These are phyloP conservation scores for Suillus brevipes DNA, from an alignment of 768 basidiomycete species.

Conservation along the genomic window DNA sequence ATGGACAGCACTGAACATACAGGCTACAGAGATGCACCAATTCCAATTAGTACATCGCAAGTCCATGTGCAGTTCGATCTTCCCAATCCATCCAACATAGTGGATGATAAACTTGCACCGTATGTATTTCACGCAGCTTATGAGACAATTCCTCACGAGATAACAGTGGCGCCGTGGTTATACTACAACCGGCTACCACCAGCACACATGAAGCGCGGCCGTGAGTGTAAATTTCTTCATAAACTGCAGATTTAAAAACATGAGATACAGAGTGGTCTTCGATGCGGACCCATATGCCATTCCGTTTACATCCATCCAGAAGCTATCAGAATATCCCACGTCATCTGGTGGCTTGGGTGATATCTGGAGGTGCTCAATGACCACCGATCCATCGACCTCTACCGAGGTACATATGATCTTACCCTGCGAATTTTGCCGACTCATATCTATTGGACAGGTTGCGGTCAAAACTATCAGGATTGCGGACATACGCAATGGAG, in stretches of 20 bases:
- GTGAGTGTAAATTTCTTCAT: not conserved
- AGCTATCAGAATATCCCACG: too few relatives aligned
- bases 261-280: not conserved
- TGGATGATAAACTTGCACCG: not conserved
- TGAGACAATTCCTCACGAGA: not conserved
- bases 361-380: not conserved
- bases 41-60: not conserved
- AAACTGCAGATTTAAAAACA: not conserved
- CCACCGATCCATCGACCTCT: not conserved
- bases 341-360: not conserved
- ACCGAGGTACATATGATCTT: not conserved
- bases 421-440: not conserved
- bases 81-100: not conserved
- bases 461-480: conserved; percentile 1
- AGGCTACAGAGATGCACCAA: not conserved
- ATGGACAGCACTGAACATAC: not conserved
- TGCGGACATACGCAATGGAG: not conserved
- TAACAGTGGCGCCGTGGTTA: not conserved
- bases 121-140: not conserved
- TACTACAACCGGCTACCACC: not conserved
- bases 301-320: not conserved
- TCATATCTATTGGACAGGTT: not conserved
- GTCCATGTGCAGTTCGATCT: not conserved
- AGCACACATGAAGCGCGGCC: not conserved
- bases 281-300: not conserved